Base-by-base conservation (phyloP, 1,284 basidiomycete genomes). In the Ganoderma boninense region DNA sequence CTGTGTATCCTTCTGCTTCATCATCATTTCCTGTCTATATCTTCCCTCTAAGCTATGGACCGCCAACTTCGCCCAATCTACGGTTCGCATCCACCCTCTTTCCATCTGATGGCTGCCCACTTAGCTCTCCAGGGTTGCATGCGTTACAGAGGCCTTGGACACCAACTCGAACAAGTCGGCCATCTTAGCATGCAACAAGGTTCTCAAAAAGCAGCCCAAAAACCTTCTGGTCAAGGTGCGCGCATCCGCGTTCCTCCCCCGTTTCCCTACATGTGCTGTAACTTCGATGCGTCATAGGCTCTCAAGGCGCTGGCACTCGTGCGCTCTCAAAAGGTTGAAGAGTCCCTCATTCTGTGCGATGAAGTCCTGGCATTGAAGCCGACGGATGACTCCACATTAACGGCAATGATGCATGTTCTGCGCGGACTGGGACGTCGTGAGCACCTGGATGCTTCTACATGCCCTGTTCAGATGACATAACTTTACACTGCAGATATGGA, bases 291-390 rank as follows among this genome's bases (percentile, higher is more conserved):
- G 62, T 54, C 29, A 46, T 76, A 95, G 94, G 88, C 95, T 64
- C 84, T 97, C 71, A 97, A 97, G 84, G 90, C 93, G 35, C 87
- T 97, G 65, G 94, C 94, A 2, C 87, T 96, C 2, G 89, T 93
- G 56, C 91, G 95, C 66, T 89, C 88, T 13, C 91, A 94, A 80
- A 95, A 95, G 81, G 88, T 93, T 35, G 92, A 95, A 75, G 94
- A 96, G 76, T 91, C 93, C 7, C 84, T 93, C 56, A 80, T 87
- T n/a, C 79, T 95, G n/a, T 92, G 90, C 76, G 91, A 95, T 72
- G 92, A 95, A 77, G 89, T 97, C 32, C 84, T 95, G 44, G 88
- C 89, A 11, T 78, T 83, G 54, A 92, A 91, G 76, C 89, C 90
- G 0, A 90, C 87, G 23, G 89, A 92, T 72, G 93, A 93, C 75